These are phyloP conservation scores for Trypanosomatidae sp. DNA, from an alignment of 208 protist genomes.

Conservation along the genomic window DNA sequence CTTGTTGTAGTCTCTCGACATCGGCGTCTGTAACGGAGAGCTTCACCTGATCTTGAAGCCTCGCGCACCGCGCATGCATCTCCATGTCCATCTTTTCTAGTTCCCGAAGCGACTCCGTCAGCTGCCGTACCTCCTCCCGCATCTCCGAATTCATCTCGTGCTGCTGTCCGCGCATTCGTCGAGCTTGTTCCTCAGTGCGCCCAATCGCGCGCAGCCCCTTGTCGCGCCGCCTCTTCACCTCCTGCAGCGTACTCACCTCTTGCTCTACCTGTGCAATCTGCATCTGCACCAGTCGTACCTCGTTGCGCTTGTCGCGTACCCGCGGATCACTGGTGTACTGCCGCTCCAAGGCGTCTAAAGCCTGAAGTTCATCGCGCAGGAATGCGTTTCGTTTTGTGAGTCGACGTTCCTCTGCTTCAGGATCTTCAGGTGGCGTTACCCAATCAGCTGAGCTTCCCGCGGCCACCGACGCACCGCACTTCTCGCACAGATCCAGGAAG, in stretches of 20 bases:
- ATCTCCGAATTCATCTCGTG: constrained; percentile 43
- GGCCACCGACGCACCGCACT: constrained; percentile 2
- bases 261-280: constrained; percentile 50
- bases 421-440: constrained; percentile 7
- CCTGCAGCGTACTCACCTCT: constrained; percentile 63
- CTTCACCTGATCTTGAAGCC: constrained; percentile 56
- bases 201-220: constrained; percentile 50
- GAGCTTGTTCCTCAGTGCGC: constrained; percentile 35
- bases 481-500: constrained; percentile 29
- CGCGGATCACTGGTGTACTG: constrained; percentile 43
- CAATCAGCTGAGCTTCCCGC: not conserved
- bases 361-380: constrained; percentile 39
- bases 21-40: constrained; percentile 61
- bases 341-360: constrained; percentile 26
- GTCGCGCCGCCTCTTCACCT: constrained; percentile 52
- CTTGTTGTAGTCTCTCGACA: constrained; percentile 30
- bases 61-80: constrained; percentile 51
- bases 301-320: constrained; percentile 68
- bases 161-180: constrained; percentile 45
- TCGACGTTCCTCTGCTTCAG: constrained; percentile 22
- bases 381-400: constrained; percentile 43
- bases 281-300: constrained; percentile 45
- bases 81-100: constrained; percentile 56
- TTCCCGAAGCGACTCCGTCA: constrained; percentile 48
- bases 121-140: constrained; percentile 38